Percentiles rank a stretch among this genome's conserved stretches.
Evolutionary conservation across 371 early-diverging fungal genomes (phyloP).

Genomic region (Syncephalastrum sp.): DNA sequence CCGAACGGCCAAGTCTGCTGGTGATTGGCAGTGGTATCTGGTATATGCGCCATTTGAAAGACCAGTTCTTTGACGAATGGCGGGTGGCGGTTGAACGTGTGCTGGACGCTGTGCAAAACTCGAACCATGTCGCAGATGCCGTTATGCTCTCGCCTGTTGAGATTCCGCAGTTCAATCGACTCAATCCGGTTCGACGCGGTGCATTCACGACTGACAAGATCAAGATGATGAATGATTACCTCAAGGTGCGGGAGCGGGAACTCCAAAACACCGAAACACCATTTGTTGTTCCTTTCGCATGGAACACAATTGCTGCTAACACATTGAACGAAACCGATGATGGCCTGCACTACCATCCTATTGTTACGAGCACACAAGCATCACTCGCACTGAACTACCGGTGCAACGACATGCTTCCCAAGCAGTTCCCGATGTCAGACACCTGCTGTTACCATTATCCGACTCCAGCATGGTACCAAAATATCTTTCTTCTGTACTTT

Average conservation of each 20-base stretch:
- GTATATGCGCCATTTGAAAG: conserved; percentile 51
- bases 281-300: conserved; percentile 48
- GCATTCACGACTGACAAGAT: conserved; percentile 47
- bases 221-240: conserved; percentile 55
- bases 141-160: conserved; percentile 41
- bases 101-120: conserved; percentile 22
- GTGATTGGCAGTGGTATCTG: conserved; percentile 61
- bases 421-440: conserved; percentile 45
- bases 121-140: conserved; percentile 31
- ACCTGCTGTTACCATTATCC: conserved; percentile 69
- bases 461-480: conserved; percentile 44
- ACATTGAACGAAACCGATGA: conserved; percentile 50
- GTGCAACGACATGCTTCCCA: conserved; percentile 55
- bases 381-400: conserved; percentile 61
- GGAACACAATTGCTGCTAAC: conserved; percentile 46
- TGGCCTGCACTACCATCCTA: conserved; percentile 58
- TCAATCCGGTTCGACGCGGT: conserved; percentile 37
- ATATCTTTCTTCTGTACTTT: conserved; percentile 35
- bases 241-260: conserved; percentile 18
- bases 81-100: conserved; percentile 43
- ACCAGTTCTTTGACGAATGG: conserved; percentile 45
- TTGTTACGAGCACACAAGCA: conserved; percentile 49
- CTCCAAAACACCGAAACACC: conserved; percentile 18
- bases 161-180: conserved; percentile 23
- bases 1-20: conserved; percentile 40